Percentiles rank a stretch among this genome's conserved stretches.
phyloP scores from a whole-genome alignment of 164 flowering plant species.

The Sedum album region DNA sequence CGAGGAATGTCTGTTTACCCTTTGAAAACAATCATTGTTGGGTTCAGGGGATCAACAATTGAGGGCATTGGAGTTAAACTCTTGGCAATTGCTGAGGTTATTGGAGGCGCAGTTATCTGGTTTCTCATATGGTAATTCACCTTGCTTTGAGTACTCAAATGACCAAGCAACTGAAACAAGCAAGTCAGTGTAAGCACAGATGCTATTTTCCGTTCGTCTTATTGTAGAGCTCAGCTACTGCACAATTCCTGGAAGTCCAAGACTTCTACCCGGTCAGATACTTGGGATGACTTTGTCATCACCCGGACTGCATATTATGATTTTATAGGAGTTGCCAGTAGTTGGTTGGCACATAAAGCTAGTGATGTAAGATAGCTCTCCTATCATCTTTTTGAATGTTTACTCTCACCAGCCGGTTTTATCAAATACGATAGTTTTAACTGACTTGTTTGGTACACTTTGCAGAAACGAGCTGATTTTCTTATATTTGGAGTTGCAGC shows the following conservation, averaged over 20 bases:
- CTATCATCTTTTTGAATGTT: constrained; percentile 3
- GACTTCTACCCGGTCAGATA: constrained; percentile 25
- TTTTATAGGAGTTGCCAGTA: constrained; percentile 56
- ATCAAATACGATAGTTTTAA: background rate
- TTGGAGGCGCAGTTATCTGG: constrained; percentile 58
- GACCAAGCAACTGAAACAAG: constrained; percentile 16
- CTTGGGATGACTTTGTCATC: constrained; percentile 24
- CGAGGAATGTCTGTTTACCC: background rate
- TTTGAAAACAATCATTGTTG: constrained; percentile 8
- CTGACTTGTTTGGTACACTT: constrained; percentile 12
- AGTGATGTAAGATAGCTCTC: constrained; percentile 60
- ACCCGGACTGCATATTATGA: constrained; percentile 46
- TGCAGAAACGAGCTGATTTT: constrained; percentile 67
- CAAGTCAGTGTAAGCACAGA: constrained; percentile 31
- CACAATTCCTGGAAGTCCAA: constrained; percentile 55
- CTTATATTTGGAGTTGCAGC: constrained; percentile 61
- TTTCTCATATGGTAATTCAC: constrained; percentile 30
- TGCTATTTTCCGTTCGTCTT: constrained; percentile 44
- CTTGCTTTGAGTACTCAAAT: constrained; percentile 19
- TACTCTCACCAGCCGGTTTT: background rate
- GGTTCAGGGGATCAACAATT: constrained; percentile 48
- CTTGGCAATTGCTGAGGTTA: constrained; percentile 82
- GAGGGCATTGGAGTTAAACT: constrained; percentile 71
- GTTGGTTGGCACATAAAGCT: constrained; percentile 74
- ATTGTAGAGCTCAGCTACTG: constrained; percentile 39